Percentiles rank a stretch among this genome's conserved stretches.
Evolutionary conservation across 192 early-diverging fungal genomes (phyloP).

Genomic region (Endogone sp.): DNA sequence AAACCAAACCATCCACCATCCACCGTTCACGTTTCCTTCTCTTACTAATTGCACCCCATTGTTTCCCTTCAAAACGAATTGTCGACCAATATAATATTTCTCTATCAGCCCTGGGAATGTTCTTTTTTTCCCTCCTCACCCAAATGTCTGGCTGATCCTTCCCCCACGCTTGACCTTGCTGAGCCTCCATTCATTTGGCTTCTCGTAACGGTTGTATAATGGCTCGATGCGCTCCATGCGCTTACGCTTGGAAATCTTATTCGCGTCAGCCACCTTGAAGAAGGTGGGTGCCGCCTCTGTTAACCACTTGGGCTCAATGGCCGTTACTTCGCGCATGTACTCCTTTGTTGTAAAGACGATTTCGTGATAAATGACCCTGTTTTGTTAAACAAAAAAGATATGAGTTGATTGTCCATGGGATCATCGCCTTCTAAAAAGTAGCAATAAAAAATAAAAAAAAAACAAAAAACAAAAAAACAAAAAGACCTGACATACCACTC

Average conservation of each 20-base stretch:
- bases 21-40: no score
- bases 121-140: conserved; percentile 16
- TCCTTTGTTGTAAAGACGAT: conserved; percentile 88
- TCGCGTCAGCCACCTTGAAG: conserved; percentile 92
- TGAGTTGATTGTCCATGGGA: background rate
- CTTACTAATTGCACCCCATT: no score
- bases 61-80: background rate
- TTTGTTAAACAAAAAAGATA: background rate
- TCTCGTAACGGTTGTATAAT: conserved; percentile 87
- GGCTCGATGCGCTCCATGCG: conserved; percentile 90
- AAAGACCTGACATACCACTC: conserved; percentile 63
- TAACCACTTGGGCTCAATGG: conserved; percentile 89
- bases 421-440: background rate
- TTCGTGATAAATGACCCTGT: conserved; percentile 90
- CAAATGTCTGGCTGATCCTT: conserved; percentile 79
- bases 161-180: conserved; percentile 66
- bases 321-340: conserved; percentile 87
- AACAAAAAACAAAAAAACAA: background rate
- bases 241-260: conserved; percentile 92
- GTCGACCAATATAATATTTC: no score
- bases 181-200: conserved; percentile 96
- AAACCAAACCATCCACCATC: no score
- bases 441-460: background rate
- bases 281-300: conserved; percentile 98
- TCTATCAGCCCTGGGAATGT: no score